Percentiles rank a stretch among this genome's conserved stretches.
phyloP scores from a whole-genome alignment of 768 basidiomycete genomes.

The Phallus indusiatus region DNA sequence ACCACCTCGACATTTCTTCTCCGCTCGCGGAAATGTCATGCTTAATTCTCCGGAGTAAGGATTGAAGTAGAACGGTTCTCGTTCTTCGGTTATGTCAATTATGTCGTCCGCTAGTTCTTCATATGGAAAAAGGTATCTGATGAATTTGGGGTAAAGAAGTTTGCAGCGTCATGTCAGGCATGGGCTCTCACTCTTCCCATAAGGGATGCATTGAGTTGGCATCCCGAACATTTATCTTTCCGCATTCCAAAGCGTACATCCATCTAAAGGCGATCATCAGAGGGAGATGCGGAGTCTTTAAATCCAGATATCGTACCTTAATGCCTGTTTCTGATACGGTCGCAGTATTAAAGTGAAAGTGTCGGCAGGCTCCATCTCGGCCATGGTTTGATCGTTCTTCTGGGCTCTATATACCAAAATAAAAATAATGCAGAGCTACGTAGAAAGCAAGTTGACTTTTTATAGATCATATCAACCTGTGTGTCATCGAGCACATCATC shows the following conservation, averaged over 20 bases:
- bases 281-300: not conserved
- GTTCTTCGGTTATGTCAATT: constrained; percentile 76
- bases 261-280: constrained; percentile 41
- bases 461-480: constrained; percentile 77
- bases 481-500: constrained; percentile 73
- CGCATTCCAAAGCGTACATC: constrained; percentile 85
- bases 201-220: constrained; percentile 79
- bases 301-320: constrained; percentile 40
- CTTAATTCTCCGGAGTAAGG: constrained; percentile 87
- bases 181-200: constrained; percentile 71
- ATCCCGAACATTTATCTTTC: constrained; percentile 58
- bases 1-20: constrained; percentile 71
- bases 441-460: constrained; percentile 41
- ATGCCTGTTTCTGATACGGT: constrained; percentile 90
- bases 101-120: constrained; percentile 45
- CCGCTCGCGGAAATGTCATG: constrained; percentile 73
- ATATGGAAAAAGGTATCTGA: constrained; percentile 65
- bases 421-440: constrained; percentile 2
- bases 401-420: constrained; percentile 54
- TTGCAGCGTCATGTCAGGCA: not conserved
- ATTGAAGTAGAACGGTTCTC: constrained; percentile 79
- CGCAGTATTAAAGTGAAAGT: constrained; percentile 70
- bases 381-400: constrained; percentile 63
- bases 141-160: not conserved
- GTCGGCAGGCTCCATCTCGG: constrained; percentile 70